Evolutionary conservation across 176 grass and related monocot genomes (phyloP), one percentile per base, ranked within the genome.

Genomic region (Aegilops umbellulata): DNA sequence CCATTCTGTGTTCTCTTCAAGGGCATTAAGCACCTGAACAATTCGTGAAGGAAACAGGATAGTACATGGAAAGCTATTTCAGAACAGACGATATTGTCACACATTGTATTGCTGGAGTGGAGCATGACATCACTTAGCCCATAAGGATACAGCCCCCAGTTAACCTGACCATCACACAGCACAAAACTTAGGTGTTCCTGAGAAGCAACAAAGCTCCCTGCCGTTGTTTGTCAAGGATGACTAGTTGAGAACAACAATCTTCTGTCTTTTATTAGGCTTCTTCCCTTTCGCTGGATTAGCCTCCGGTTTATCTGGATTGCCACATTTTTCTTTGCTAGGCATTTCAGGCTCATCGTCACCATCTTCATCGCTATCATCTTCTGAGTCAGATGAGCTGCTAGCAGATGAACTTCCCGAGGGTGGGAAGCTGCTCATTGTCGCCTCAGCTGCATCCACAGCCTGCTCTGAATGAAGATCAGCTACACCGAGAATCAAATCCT

Each of bases 401-500:
- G 74, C 14, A 79, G 41, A 71, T 84, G 90, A 25, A 32, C 34
- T 74, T 74, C 65, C 36, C 34, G 75, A 85, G 79, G 91, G 86
- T 55, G 35, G 91, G 60, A 70, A 69, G n/a, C 90, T 82, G 3
- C 53, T 87, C 73, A 95, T 79, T n/a, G 83, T 78, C 46, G 84
- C 84, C 79, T 98, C 96, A 62, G 96, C 96, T 41, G 82, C 91
- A 60, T 86, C 93, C 34, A 95, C 86, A 90, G 96, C 93, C 89
- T 92, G 88, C 7, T 86, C 86, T 12, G 90, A 89, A 75, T 85
- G 90, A 81, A 98, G 93, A 76, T 94, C 91, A 78, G 91, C 91
- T 65, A 98, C 76, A 74, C 96, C 96, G 36, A 98, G 85, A 77
- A 98, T 86, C 70, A 98, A 87, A 87, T 98, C 96, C 95, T 97